Conservation (phyloP, 371 early-diverging fungal species). For the Zopfochytrium polystomum region DNA sequence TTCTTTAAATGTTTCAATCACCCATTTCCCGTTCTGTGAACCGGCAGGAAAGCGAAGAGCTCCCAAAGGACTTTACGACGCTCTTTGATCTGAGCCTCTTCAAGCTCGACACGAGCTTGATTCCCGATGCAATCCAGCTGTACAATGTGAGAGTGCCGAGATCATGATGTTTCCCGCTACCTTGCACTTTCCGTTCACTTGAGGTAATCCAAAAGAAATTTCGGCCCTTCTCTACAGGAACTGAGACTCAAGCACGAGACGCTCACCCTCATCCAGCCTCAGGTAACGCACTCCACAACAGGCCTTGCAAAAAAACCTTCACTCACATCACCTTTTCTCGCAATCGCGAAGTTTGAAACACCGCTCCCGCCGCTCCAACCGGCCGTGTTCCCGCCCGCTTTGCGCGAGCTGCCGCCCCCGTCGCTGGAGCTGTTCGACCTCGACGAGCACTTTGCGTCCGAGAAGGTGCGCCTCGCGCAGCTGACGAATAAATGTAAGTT, state of each 20-base stretch:
- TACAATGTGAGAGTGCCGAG: conserved; percentile 37
- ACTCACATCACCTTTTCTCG: not conserved
- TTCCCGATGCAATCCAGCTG: conserved; percentile 45
- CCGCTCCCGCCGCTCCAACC: conserved; percentile 56
- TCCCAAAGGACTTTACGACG: conserved; percentile 53
- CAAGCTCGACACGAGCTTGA: conserved; percentile 45
- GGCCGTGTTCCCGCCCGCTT: conserved; percentile 53
- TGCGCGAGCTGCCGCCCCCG: conserved; percentile 54
- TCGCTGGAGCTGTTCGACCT: conserved; percentile 59
- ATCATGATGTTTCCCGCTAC: conserved; percentile 9
- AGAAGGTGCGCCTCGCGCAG: conserved; percentile 48
- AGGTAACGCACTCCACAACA: conserved; percentile 23
- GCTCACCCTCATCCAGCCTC: conserved; percentile 55
- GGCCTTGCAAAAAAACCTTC: not conserved
- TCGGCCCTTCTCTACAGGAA: too few relatives aligned
- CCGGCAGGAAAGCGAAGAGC: conserved; percentile 52
- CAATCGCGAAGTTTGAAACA: conserved; percentile 46
- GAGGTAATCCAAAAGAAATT: too few relatives aligned
- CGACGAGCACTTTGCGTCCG: conserved; percentile 55
- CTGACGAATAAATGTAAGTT: conserved; percentile 54
- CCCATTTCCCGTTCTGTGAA: not conserved
- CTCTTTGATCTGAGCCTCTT: conserved; percentile 52
- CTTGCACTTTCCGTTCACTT: too few relatives aligned
- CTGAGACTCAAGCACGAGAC: conserved; percentile 50
- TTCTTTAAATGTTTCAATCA: not conserved